Evolutionary conservation across 495 filamentous ascomycete species (phyloP).

Genomic region (Lepidopterella palustris): DNA sequence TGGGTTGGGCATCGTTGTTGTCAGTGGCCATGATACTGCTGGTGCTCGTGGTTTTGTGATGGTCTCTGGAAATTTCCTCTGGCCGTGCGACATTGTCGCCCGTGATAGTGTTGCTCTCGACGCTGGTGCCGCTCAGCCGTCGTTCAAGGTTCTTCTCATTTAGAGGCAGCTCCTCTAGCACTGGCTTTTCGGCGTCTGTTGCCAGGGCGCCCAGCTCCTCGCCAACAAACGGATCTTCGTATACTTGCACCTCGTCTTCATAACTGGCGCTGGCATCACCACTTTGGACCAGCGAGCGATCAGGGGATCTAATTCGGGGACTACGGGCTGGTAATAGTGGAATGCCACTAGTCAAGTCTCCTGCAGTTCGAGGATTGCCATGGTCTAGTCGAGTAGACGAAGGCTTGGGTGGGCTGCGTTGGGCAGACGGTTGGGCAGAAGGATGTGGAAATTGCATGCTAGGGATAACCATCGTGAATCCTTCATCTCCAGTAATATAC

Average conservation of each 20-base stretch:
- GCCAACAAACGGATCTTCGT: constrained; percentile 37
- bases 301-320: constrained; percentile 25
- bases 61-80: constrained; percentile 8
- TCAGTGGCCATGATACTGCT: constrained; percentile 22
- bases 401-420: constrained; percentile 25
- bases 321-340: constrained; percentile 8
- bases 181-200: constrained; percentile 26
- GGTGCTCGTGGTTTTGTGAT: constrained; percentile 27
- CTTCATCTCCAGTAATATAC: constrained; percentile 33
- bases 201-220: constrained; percentile 14
- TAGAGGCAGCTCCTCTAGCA: constrained; percentile 38
- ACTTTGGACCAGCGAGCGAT: constrained; percentile 17
- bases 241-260: constrained; percentile 37
- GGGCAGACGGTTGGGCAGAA: constrained; percentile 6
- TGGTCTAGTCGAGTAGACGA: constrained; percentile 9
- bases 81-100: constrained; percentile 7
- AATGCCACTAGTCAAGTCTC: constrained; percentile 10
- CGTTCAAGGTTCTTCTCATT: constrained; percentile 36
- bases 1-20: constrained; percentile 20
- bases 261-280: constrained; percentile 7
- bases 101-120: constrained; percentile 19
- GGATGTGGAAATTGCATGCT: constrained; percentile 18
- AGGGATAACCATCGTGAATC: constrained; percentile 41
- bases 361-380: constrained; percentile 16
- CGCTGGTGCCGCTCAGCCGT: constrained; percentile 25